phyloP scores from a whole-genome alignment of 495 filamentous ascomycete genomes.

The Penicillium paradoxum region DNA sequence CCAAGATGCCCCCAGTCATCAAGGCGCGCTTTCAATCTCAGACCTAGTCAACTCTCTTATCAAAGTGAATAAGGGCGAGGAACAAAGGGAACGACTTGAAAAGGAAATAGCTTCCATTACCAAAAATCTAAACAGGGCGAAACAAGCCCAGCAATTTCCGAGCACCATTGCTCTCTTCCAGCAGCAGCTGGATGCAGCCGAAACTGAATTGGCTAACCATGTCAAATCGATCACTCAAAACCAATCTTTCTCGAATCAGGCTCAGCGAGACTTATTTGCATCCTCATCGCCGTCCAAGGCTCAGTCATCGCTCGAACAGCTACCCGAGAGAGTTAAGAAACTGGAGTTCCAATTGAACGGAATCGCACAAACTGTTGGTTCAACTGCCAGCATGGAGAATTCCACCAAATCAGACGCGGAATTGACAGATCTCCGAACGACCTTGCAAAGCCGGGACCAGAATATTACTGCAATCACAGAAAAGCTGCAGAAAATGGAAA shows the following conservation, averaged over 20 bases:
- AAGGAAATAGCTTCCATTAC: conserved; percentile 16
- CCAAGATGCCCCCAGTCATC: not conserved
- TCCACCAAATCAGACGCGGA: not conserved
- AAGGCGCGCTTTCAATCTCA: not conserved
- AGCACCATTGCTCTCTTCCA: conserved; percentile 13
- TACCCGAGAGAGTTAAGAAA: not conserved
- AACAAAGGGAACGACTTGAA: conserved; percentile 22
- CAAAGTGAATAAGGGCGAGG: conserved; percentile 1
- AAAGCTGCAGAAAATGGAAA: not conserved
- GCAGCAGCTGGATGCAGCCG: not conserved
- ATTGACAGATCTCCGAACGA: too few relatives aligned
- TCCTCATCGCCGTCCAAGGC: not conserved
- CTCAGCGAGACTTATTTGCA: not conserved
- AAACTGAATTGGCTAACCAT: not conserved
- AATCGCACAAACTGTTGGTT: not conserved
- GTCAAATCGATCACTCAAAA: not conserved
- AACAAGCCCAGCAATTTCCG: conserved; percentile 16
- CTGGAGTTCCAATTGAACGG: not conserved
- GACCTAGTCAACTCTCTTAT: conserved; percentile 20
- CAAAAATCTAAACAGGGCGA: conserved; percentile 18
- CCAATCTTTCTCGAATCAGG: not conserved
- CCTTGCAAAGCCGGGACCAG: not conserved
- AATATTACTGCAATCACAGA: not conserved
- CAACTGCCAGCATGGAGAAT: not conserved
- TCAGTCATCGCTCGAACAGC: not conserved